Conservation (phyloP, 2,329 filamentous ascomycete genomes). For the Arthrobotrys pseudoclavata region DNA sequence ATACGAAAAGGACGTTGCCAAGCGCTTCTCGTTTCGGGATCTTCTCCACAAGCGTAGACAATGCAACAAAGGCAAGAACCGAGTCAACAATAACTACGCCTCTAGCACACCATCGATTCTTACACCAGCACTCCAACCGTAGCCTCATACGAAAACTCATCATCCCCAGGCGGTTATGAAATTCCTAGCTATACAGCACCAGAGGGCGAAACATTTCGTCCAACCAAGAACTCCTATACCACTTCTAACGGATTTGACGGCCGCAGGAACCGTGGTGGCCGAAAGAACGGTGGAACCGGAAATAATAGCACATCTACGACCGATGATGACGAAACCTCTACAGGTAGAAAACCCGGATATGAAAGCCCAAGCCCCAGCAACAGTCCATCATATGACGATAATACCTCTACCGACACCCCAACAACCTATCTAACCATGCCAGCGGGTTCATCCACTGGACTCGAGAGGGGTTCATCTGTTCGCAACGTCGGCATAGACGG, state of each 20-base stretch:
- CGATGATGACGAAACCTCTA: slow-evolving; percentile 1
- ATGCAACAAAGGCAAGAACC: slow-evolving; percentile 37
- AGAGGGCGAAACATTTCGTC: neutral
- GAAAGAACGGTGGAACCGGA: neutral
- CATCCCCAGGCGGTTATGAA: slow-evolving; percentile 17
- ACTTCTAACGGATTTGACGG: neutral
- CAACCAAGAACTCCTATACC: neutral
- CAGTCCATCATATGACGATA: slow-evolving; percentile 28
- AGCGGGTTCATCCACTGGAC: slow-evolving; percentile 50
- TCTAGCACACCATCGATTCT: slow-evolving; percentile 11
- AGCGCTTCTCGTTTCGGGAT: slow-evolving; percentile 7
- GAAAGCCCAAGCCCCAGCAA: neutral
- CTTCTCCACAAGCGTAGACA: slow-evolving; percentile 21
- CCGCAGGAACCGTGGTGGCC: slow-evolving; percentile 6
- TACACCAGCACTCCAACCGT: slow-evolving; percentile 2
- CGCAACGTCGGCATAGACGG: slow-evolving; percentile 46
- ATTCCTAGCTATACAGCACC: neutral
- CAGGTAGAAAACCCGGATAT: neutral
- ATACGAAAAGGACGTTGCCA: slow-evolving; percentile 19
- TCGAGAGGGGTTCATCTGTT: slow-evolving; percentile 45
- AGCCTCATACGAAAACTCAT: slow-evolving; percentile 9
- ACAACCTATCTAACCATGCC: slow-evolving; percentile 50
- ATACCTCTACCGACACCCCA: slow-evolving; percentile 11
- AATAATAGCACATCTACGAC: slow-evolving; percentile 13
- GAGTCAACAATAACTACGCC: neutral